phyloP scores from a whole-genome alignment of 129 eudicot genomes.

The Flaveria brownii region DNA sequence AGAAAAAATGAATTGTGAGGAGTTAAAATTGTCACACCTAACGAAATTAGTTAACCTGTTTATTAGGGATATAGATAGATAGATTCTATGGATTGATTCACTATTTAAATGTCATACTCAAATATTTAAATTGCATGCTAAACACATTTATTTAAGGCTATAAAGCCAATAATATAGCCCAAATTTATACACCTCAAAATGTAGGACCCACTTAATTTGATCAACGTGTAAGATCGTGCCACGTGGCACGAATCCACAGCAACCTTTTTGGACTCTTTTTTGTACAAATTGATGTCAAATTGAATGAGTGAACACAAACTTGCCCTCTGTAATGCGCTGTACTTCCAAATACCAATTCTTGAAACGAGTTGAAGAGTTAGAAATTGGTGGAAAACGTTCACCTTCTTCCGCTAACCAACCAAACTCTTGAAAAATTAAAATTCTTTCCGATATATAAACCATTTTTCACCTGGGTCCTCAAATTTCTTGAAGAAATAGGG shows the following conservation, averaged over 20 bases:
- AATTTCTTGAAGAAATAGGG: conserved; percentile 32
- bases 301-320: conserved; percentile 38
- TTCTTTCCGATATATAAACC: neutral
- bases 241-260: conserved; percentile 42
- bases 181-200: neutral
- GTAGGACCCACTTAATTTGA: neutral
- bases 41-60: no score
- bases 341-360: conserved; percentile 21
- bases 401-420: conserved; percentile 25
- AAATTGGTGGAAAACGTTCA: conserved; percentile 48
- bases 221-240: conserved; percentile 23
- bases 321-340: conserved; percentile 27
- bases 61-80: no score
- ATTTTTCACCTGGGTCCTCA: conserved; percentile 12
- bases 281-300: conserved; percentile 9
- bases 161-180: neutral
- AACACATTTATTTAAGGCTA: neutral
- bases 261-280: neutral
- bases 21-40: no score
- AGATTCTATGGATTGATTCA: no score
- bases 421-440: conserved; percentile 18
- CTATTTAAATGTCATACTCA: neutral
- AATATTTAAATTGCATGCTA: neutral
- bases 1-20: no score
- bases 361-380: conserved; percentile 32